Percentiles rank a stretch among this genome's conserved stretches.
These are phyloP conservation scores for Triticum urartu DNA, from an alignment of 176 grass and related monocot genomes.

Conservation along the genomic window DNA sequence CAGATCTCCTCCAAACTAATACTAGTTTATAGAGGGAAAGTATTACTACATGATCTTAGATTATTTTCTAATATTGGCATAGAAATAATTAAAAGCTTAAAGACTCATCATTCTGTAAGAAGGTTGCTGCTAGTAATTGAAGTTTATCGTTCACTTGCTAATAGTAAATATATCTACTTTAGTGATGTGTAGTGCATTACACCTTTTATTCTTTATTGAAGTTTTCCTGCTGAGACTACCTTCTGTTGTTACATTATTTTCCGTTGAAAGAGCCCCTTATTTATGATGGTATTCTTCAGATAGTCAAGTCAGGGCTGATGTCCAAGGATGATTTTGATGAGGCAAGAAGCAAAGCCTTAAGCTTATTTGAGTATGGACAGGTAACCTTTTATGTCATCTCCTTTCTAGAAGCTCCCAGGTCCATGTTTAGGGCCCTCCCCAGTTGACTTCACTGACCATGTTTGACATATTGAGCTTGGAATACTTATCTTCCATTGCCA, in stretches of 20 bases:
- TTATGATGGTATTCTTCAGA: slow-evolving; percentile 49
- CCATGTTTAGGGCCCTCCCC: neutral
- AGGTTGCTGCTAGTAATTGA: neutral
- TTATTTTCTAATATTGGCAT: neutral
- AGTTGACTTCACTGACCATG: neutral
- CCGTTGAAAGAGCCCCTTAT: neutral
- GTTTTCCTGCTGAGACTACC: neutral
- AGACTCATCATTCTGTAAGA: neutral
- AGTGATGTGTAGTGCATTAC: neutral
- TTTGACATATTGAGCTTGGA: neutral
- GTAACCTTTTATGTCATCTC: slow-evolving; percentile 18
- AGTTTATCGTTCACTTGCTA: neutral
- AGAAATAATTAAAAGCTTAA: neutral
- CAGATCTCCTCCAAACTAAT: neutral
- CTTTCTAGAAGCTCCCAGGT: slow-evolving; percentile 12
- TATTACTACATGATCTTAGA: neutral
- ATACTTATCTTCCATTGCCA: neutral
- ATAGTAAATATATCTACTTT: neutral
- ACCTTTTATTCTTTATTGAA: neutral
- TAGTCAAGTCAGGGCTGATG: slow-evolving; percentile 78
- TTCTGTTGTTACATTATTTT: neutral
- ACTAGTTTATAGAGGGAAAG: neutral
- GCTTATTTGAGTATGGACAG: slow-evolving; percentile 91
- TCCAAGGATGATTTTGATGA: slow-evolving; percentile 85
- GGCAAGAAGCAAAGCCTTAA: slow-evolving; percentile 75